phyloP scores from a whole-genome alignment of 768 basidiomycete genomes.

The Boletus rex-veris region DNA sequence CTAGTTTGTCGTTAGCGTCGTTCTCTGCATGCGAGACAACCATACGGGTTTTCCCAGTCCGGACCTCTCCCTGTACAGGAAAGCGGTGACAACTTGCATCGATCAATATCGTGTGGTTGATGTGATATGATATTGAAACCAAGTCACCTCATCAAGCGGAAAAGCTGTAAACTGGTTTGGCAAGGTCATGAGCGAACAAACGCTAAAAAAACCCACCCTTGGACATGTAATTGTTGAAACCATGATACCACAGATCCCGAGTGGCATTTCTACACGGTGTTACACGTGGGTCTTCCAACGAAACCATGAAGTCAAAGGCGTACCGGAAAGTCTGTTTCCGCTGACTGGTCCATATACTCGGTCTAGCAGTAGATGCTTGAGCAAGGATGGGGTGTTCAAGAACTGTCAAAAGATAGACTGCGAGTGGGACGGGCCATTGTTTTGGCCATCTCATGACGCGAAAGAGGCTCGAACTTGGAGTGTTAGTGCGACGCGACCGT shows the following conservation, averaged over 20 bases:
- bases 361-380: slow-evolving; percentile 16
- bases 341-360: slow-evolving; percentile 51
- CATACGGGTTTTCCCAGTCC: slow-evolving; percentile 80
- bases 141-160: slow-evolving; percentile 73
- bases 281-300: neutral
- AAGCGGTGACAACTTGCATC: slow-evolving; percentile 72
- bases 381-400: slow-evolving; percentile 29
- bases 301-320: slow-evolving; percentile 15
- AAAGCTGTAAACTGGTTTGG: slow-evolving; percentile 53
- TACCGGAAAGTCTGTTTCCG: slow-evolving; percentile 58
- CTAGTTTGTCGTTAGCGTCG: slow-evolving; percentile 31
- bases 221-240: slow-evolving; percentile 84
- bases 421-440: slow-evolving; percentile 50
- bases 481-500: slow-evolving; percentile 4
- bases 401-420: slow-evolving; percentile 38
- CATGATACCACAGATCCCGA: slow-evolving; percentile 85
- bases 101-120: slow-evolving; percentile 13
- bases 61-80: slow-evolving; percentile 87
- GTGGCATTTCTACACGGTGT: slow-evolving; percentile 54
- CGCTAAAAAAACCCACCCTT: slow-evolving; percentile 48
- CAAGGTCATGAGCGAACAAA: slow-evolving; percentile 6
- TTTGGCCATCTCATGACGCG: slow-evolving; percentile 40
- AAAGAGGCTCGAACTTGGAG: neutral
- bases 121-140: slow-evolving; percentile 3
- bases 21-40: slow-evolving; percentile 14